Evolutionary conservation across 1,284 basidiomycete genomes (phyloP).

Genomic region (Puccinia sorghi): DNA sequence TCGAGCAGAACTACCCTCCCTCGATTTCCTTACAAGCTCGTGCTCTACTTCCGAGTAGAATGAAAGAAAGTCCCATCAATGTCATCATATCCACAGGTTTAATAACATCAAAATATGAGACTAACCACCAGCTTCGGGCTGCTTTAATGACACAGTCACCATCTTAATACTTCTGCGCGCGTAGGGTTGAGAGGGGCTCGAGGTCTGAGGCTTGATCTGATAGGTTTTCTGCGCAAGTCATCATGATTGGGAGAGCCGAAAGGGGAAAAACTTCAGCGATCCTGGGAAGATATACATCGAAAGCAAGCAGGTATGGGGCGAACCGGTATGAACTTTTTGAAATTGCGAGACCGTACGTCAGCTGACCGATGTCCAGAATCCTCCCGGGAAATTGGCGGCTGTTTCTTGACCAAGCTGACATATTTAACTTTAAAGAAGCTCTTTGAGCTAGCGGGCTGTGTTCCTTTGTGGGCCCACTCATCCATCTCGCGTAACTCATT

Average conservation of each 20-base stretch:
- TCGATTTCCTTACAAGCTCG: constrained; percentile 3
- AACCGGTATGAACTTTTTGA: constrained; percentile 43
- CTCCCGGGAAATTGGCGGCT: background rate
- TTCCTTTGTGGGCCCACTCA: constrained; percentile 7
- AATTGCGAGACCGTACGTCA: constrained; percentile 1
- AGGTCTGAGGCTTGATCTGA: background rate
- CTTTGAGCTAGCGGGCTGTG: constrained; percentile 7
- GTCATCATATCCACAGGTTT: background rate
- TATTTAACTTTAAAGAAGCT: constrained; percentile 44
- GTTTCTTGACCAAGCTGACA: constrained; percentile 28
- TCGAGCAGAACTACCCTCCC: background rate
- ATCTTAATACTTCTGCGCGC: constrained; percentile 2
- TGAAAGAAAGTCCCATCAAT: background rate
- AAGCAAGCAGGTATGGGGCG: background rate
- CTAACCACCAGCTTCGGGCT: constrained; percentile 22
- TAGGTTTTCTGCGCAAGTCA: background rate
- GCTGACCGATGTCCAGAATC: background rate
- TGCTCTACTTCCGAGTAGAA: background rate
- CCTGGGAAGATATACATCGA: background rate
- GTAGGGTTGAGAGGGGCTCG: background rate
- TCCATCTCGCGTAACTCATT: constrained; percentile 45
- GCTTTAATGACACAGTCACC: constrained; percentile 22
- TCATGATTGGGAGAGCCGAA: background rate
- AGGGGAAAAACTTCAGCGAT: background rate
- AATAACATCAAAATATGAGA: background rate